A percentile compares a stretch with the other conserved stretches of the same genome.
Evolutionary conservation across 108 stramenopile genomes (phyloP).

Genomic region (Skeletonema menzelii): DNA sequence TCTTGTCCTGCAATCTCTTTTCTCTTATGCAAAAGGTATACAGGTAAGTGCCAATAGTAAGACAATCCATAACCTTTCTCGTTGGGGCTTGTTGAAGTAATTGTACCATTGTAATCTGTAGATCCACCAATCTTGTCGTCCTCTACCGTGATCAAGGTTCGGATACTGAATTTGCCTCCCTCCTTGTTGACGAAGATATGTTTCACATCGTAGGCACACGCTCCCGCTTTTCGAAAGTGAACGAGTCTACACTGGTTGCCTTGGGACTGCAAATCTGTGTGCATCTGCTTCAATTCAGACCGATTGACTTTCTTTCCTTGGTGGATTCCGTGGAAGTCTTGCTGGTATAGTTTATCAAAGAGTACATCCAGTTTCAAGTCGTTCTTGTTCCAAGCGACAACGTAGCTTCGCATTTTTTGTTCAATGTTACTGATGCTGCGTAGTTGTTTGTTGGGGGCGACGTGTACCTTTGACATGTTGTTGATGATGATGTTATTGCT

Average conservation of each 20-base stretch:
- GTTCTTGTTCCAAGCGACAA: not conserved
- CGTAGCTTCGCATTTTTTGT: not conserved
- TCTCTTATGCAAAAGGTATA: not conserved
- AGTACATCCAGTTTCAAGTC: not conserved
- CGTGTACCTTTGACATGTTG: not conserved
- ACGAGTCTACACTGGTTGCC: not conserved
- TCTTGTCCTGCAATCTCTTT: not conserved
- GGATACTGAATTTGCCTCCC: not conserved
- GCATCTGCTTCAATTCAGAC: slow-evolving; percentile 4
- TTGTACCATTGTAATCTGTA: not conserved
- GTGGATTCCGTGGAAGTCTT: slow-evolving; percentile 12
- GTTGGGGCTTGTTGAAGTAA: not conserved
- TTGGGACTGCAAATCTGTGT: not conserved
- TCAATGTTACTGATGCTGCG: not conserved
- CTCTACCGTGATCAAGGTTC: not conserved
- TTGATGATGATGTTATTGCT: too few relatives aligned
- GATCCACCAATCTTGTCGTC: not conserved
- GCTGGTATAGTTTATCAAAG: not conserved
- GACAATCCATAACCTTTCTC: not conserved
- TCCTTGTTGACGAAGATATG: not conserved
- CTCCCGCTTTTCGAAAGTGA: not conserved
- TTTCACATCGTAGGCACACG: not conserved
- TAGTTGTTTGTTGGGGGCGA: not conserved
- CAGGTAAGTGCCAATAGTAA: not conserved
- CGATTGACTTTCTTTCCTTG: slow-evolving; percentile 1